These are phyloP conservation scores for Phytophthora pinifolia DNA, from an alignment of 352 stramenopile species.

Conservation along the genomic window DNA sequence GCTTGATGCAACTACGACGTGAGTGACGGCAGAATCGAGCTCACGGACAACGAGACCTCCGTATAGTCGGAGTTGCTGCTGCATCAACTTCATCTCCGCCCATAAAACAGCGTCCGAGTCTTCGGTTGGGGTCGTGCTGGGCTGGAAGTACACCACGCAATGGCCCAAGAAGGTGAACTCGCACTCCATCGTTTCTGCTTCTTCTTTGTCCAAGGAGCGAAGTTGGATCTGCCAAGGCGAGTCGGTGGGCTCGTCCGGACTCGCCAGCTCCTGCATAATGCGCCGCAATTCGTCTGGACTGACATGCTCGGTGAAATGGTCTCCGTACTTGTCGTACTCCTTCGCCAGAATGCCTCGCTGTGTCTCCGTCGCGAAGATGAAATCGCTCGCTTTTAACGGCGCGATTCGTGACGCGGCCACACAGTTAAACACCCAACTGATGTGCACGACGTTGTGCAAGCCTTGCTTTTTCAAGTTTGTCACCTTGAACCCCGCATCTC, in stretches of 20 bases:
- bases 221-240: conserved; percentile 54
- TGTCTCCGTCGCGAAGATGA: conserved; percentile 68
- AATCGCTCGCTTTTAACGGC: conserved; percentile 54
- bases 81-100: conserved; percentile 48
- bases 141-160: conserved; percentile 65
- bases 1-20: conserved; percentile 49
- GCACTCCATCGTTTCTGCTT: conserved; percentile 68
- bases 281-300: conserved; percentile 45
- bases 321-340: conserved; percentile 71
- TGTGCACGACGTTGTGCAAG: conserved; percentile 68
- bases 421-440: conserved; percentile 63
- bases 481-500: conserved; percentile 73
- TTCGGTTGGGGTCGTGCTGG: conserved; percentile 12
- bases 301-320: conserved; percentile 71
- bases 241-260: background rate
- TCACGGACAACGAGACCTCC: conserved; percentile 39
- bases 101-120: conserved; percentile 22
- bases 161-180: conserved; percentile 72
- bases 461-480: conserved; percentile 81
- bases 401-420: conserved; percentile 36
- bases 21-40: conserved; percentile 57
- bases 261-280: conserved; percentile 48
- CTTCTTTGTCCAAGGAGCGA: conserved; percentile 45
- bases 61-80: conserved; percentile 63
- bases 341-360: conserved; percentile 57